A percentile compares a stretch with the other conserved stretches of the same genome.
phyloP scores from a whole-genome alignment of 257 asterid species.

The Eucommia ulmoides region DNA sequence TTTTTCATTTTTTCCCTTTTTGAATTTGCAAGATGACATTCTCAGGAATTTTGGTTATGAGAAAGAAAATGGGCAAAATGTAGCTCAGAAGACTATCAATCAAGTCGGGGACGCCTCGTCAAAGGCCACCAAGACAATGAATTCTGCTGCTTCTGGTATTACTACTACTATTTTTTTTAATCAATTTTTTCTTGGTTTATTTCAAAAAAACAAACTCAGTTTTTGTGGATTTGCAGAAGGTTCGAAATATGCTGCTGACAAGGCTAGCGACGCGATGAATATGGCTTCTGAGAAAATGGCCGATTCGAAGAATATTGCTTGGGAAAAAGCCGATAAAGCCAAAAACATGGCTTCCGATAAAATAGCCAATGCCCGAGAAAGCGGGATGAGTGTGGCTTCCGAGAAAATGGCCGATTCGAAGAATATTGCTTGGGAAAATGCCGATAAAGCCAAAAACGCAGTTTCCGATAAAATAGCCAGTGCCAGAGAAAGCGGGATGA shows the following conservation, averaged over 20 bases:
- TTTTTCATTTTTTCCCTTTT: too few relatives aligned
- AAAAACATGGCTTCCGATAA: conserved; percentile 8
- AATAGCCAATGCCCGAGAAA: not conserved
- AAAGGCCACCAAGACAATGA: conserved; percentile 21
- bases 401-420: conserved; percentile 20
- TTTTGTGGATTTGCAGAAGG: conserved; percentile 23
- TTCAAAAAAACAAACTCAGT: not conserved
- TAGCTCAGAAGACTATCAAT: conserved; percentile 15
- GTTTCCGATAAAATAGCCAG: too few relatives aligned
- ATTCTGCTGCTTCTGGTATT: conserved; percentile 36
- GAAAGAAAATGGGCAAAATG: too few relatives aligned
- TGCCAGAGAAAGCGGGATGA: too few relatives aligned
- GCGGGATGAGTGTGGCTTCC: conserved; percentile 10
- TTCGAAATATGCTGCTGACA: conserved; percentile 30
- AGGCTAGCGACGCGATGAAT: conserved; percentile 21
- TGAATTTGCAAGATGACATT: too few relatives aligned
- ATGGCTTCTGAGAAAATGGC: conserved; percentile 7
- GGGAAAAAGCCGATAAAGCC: conserved; percentile 28
- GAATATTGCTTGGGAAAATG: conserved; percentile 19
- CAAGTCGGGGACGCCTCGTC: conserved; percentile 37
- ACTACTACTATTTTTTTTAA: not conserved
- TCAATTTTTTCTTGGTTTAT: too few relatives aligned
- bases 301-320: conserved; percentile 16
- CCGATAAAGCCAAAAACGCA: conserved; percentile 18
- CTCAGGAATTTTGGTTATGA: too few relatives aligned